phyloP scores from a whole-genome alignment of 2,329 filamentous ascomycete species.

The Exophiala viscosa region DNA sequence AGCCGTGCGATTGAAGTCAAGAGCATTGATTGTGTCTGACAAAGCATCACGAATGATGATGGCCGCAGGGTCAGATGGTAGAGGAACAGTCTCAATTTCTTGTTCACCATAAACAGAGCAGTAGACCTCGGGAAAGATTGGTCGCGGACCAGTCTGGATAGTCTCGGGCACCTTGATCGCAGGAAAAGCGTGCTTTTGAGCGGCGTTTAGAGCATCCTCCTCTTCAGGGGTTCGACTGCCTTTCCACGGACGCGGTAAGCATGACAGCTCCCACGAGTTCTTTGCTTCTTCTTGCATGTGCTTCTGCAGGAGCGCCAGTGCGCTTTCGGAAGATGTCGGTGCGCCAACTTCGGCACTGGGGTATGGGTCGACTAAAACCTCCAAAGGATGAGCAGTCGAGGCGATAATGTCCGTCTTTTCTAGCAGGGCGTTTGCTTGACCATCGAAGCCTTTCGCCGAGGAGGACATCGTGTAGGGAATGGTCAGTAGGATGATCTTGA shows the following conservation, averaged over 20 bases:
- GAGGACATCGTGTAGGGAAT: constrained; percentile 85
- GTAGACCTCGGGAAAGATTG: constrained; percentile 88
- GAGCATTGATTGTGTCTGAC: constrained; percentile 86
- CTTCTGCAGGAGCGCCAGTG: constrained; percentile 77
- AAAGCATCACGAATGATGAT: constrained; percentile 81
- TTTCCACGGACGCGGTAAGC: constrained; percentile 57
- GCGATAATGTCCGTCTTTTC: constrained; percentile 95
- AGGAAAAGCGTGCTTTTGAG: constrained; percentile 73
- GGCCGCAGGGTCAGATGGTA: constrained; percentile 69
- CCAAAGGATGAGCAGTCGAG: constrained; percentile 78
- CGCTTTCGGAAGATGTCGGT: constrained; percentile 62
- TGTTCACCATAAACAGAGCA: constrained; percentile 88
- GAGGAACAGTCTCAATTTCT: constrained; percentile 83
- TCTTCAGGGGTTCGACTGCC: constrained; percentile 39
- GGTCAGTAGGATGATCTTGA: constrained; percentile 93
- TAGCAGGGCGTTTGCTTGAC: constrained; percentile 73
- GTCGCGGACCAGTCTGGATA: constrained; percentile 68
- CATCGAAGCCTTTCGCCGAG: constrained; percentile 57
- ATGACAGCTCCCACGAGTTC: constrained; percentile 69
- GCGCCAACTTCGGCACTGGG: constrained; percentile 53
- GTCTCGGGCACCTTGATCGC: constrained; percentile 69
- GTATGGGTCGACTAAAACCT: constrained; percentile 83
- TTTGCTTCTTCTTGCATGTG: constrained; percentile 76
- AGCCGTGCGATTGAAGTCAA: constrained; percentile 86
- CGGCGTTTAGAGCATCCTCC: constrained; percentile 57